phyloP scores from a whole-genome alignment of 768 basidiomycete genomes.

The Mrakia blollopis region DNA sequence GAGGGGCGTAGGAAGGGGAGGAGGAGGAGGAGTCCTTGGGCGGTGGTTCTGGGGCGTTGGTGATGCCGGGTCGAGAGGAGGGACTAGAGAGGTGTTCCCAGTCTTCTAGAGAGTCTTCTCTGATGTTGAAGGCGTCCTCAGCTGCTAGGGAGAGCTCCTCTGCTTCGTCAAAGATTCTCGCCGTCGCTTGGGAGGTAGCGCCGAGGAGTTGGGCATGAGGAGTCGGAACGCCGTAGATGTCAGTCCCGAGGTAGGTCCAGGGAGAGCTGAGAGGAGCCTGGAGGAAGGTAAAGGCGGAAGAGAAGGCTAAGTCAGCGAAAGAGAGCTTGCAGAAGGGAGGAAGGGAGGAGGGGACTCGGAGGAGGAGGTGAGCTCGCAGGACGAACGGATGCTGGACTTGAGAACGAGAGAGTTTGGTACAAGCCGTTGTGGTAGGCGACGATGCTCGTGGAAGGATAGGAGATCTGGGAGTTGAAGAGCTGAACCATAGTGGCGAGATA shows the following conservation, averaged over 20 bases:
- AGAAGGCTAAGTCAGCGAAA: background rate
- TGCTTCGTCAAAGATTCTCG: constrained; percentile 8
- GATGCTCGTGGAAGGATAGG: constrained; percentile 3
- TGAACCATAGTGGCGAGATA: background rate
- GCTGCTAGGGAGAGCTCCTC: background rate
- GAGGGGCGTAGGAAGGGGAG: background rate
- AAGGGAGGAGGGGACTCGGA: background rate
- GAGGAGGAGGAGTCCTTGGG: background rate
- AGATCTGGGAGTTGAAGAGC: background rate
- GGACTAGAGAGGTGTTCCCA: constrained; percentile 5
- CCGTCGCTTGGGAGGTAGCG: background rate
- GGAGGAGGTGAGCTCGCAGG: background rate
- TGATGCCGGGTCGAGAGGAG: background rate
- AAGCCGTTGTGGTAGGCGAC: constrained; percentile 8
- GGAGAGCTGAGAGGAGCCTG: constrained; percentile 4
- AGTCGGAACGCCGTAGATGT: background rate
- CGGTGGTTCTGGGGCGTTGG: background rate
- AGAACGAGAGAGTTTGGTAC: background rate
- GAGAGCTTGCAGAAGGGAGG: background rate
- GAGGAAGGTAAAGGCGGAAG: background rate
- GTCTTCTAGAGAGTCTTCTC: background rate
- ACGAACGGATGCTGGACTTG: background rate
- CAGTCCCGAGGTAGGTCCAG: constrained; percentile 6
- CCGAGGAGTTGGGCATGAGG: background rate
- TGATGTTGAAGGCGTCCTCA: background rate